Conservation (phyloP, 371 early-diverging fungal species). For the Umbelopsis sp. region DNA sequence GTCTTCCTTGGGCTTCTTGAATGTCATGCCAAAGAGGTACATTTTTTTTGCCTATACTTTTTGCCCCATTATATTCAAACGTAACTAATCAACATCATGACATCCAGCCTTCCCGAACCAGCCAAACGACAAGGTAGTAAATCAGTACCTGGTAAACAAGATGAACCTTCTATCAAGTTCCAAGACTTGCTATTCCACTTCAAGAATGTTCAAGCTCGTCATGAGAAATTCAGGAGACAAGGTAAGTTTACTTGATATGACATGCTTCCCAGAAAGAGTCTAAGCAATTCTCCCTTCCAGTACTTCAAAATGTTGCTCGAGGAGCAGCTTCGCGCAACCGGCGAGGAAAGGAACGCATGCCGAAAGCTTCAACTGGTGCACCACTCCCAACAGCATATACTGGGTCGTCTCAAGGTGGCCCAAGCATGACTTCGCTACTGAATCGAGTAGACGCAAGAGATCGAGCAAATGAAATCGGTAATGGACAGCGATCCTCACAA, state of each 20-base stretch:
- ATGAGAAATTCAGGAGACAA: constrained; percentile 58
- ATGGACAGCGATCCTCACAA: background rate
- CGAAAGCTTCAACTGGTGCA: background rate
- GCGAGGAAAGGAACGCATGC: constrained; percentile 2
- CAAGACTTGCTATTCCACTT: constrained; percentile 65
- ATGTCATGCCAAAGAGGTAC: constrained; percentile 61
- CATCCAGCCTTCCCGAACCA: constrained; percentile 21
- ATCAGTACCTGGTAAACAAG: constrained; percentile 19
- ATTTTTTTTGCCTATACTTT: background rate
- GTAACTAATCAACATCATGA: background rate
- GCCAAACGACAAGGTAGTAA: constrained; percentile 20
- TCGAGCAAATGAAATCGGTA: background rate
- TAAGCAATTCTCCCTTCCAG: background rate
- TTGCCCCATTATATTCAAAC: constrained; percentile 4
- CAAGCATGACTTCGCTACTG: background rate
- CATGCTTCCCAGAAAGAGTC: background rate
- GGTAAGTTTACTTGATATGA: constrained; percentile 23
- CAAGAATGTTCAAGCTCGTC: constrained; percentile 57
- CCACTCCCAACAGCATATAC: background rate
- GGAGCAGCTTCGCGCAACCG: constrained; percentile 2
- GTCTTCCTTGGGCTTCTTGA: constrained; percentile 63
- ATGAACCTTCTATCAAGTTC: constrained; percentile 45
- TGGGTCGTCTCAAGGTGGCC: background rate
- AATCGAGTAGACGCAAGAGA: constrained; percentile 4
- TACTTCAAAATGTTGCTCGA: constrained; percentile 12